Evolutionary conservation across 164 flowering plant genomes (phyloP).

Genomic region (Tetracentron sinense): DNA sequence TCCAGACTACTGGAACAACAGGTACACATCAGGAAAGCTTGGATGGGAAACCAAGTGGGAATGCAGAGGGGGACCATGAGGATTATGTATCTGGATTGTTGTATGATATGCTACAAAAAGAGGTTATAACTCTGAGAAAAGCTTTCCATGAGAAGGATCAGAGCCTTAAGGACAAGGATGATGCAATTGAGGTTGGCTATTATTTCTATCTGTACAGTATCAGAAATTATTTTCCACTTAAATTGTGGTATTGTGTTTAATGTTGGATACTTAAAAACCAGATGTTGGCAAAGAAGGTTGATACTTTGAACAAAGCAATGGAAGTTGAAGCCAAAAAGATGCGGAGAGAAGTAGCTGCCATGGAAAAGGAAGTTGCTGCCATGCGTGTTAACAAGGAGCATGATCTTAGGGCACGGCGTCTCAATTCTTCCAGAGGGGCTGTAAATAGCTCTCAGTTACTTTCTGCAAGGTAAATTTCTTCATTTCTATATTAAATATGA

Average conservation of each 20-base stretch:
- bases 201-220: not conserved
- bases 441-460: constrained; percentile 34
- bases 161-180: constrained; percentile 67
- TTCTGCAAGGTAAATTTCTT: constrained; percentile 34
- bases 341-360: constrained; percentile 63
- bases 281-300: constrained; percentile 76
- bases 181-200: constrained; percentile 56
- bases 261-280: constrained; percentile 17
- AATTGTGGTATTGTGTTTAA: not conserved
- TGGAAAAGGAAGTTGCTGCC: constrained; percentile 74
- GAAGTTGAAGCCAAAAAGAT: constrained; percentile 72
- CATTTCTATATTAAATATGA: not conserved
- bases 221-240: not conserved
- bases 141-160: constrained; percentile 64
- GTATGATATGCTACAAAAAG: constrained; percentile 68
- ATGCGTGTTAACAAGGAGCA: constrained; percentile 48
- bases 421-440: constrained; percentile 36
- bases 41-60: constrained; percentile 24
- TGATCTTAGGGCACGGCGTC: constrained; percentile 36
- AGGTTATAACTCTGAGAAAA: constrained; percentile 56
- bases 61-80: constrained; percentile 28
- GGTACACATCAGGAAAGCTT: constrained; percentile 16
- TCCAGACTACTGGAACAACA: constrained; percentile 12
- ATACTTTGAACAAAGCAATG: constrained; percentile 68
- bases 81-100: constrained; percentile 56